phyloP scores from a whole-genome alignment of 2,329 filamentous ascomycete genomes.

The Fusarium fracticaudum region DNA sequence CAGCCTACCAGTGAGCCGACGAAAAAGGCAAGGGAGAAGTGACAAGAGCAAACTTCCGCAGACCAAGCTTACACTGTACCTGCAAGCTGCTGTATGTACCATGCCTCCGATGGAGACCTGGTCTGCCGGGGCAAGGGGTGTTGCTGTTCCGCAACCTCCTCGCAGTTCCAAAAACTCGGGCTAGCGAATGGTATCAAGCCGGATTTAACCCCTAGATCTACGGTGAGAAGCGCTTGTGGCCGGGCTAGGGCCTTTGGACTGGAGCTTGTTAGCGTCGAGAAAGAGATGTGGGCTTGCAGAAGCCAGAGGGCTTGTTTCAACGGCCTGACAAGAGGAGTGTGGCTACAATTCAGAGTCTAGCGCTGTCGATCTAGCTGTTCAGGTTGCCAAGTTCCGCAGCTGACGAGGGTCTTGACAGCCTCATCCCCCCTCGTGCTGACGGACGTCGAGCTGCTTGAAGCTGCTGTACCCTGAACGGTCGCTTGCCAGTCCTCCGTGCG shows the following conservation, averaged over 20 bases:
- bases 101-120: constrained; percentile 23
- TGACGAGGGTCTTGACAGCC: not conserved
- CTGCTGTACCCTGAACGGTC: not conserved
- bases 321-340: constrained; percentile 29
- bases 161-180: constrained; percentile 36
- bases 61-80: constrained; percentile 14
- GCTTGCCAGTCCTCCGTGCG: not conserved
- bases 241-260: constrained; percentile 32
- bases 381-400: not conserved
- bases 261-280: constrained; percentile 12
- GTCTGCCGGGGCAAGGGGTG: constrained; percentile 34
- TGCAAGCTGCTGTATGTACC: not conserved
- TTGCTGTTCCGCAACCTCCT: constrained; percentile 27
- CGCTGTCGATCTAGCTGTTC: constrained; percentile 9
- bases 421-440: not conserved
- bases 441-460: not conserved
- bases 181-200: constrained; percentile 33
- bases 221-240: constrained; percentile 34
- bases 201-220: constrained; percentile 38
- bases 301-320: constrained; percentile 31
- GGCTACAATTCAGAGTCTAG: constrained; percentile 26
- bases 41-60: constrained; percentile 23
- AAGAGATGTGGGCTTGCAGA: constrained; percentile 19
- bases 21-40: constrained; percentile 23
- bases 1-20: constrained; percentile 9